A percentile compares a stretch with the other conserved stretches of the same genome.
Conservation (phyloP, 2,329 filamentous ascomycete genomes). For the Hortaea werneckii region DNA sequence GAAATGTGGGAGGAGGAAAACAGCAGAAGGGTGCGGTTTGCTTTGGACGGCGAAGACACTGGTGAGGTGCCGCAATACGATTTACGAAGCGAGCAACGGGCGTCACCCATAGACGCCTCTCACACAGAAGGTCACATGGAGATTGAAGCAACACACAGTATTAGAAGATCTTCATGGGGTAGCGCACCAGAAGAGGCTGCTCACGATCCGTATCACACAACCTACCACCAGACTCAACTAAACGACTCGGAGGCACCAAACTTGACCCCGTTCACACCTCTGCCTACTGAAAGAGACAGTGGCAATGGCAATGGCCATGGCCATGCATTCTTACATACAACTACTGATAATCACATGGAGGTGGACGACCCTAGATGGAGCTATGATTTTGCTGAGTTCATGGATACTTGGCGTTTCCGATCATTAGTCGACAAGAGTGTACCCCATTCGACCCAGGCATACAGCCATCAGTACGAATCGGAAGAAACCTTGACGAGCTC, state of each 20-base stretch:
- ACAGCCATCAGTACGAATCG: slow-evolving; percentile 9
- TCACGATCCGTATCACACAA: background rate
- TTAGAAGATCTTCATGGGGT: background rate
- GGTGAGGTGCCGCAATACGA: slow-evolving; percentile 8
- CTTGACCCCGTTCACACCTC: background rate
- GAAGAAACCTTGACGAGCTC: slow-evolving; percentile 10
- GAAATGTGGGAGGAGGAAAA: slow-evolving; percentile 16
- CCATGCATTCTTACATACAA: background rate
- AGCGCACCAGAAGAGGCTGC: background rate
- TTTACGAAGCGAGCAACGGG: background rate
- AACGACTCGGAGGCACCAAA: background rate
- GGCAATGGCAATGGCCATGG: background rate
- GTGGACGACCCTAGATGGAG: slow-evolving; percentile 19
- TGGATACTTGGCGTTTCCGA: slow-evolving; percentile 21
- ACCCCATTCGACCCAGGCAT: slow-evolving; percentile 12
- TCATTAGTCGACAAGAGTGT: slow-evolving; percentile 11
- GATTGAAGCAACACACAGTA: background rate
- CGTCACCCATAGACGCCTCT: background rate
- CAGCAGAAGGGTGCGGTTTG: slow-evolving; percentile 14
- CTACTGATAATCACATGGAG: slow-evolving; percentile 15
- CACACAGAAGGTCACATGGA: background rate
- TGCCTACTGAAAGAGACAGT: background rate
- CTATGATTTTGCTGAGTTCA: slow-evolving; percentile 22
- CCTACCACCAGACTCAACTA: background rate
- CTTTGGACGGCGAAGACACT: slow-evolving; percentile 10